phyloP scores from a whole-genome alignment of 192 early-diverging fungal species.

The Rhizoclosmatium globosum region DNA sequence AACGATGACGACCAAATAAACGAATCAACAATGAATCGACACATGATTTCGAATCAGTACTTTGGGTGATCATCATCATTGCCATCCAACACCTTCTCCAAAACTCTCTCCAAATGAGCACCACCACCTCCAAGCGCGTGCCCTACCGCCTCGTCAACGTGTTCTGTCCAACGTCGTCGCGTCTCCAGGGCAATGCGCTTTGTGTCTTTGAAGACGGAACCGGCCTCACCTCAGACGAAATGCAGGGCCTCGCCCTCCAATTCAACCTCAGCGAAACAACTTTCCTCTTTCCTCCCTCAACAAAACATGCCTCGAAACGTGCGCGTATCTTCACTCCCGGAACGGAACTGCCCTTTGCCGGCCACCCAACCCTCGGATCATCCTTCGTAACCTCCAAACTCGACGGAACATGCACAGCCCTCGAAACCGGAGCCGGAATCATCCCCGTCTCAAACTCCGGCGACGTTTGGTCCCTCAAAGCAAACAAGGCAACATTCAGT shows the following conservation, averaged over 20 bases:
- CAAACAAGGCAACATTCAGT: constrained; percentile 8
- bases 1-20: too few relatives aligned
- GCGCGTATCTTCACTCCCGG: constrained; percentile 45
- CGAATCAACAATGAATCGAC: too few relatives aligned
- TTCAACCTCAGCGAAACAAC: constrained; percentile 43
- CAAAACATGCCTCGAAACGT: neutral
- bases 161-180: constrained; percentile 20
- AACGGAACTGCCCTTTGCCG: constrained; percentile 44
- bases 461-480: constrained; percentile 24
- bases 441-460: constrained; percentile 24
- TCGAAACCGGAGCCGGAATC: constrained; percentile 41
- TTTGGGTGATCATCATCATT: too few relatives aligned
- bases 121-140: neutral
- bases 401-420: constrained; percentile 25
- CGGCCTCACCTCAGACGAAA: constrained; percentile 2
- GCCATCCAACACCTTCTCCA: too few relatives aligned
- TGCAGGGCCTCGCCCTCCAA: constrained; percentile 38
- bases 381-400: constrained; percentile 21
- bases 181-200: constrained; percentile 35
- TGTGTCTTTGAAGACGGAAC: constrained; percentile 37
- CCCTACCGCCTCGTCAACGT: constrained; percentile 39
- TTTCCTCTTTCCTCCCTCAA: constrained; percentile 27
- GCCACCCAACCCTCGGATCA: constrained; percentile 41
- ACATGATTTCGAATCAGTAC: too few relatives aligned
- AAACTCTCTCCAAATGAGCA: neutral